Conservation (phyloP, 2,329 filamentous ascomycete genomes). For the Diaporthe helianthi region DNA sequence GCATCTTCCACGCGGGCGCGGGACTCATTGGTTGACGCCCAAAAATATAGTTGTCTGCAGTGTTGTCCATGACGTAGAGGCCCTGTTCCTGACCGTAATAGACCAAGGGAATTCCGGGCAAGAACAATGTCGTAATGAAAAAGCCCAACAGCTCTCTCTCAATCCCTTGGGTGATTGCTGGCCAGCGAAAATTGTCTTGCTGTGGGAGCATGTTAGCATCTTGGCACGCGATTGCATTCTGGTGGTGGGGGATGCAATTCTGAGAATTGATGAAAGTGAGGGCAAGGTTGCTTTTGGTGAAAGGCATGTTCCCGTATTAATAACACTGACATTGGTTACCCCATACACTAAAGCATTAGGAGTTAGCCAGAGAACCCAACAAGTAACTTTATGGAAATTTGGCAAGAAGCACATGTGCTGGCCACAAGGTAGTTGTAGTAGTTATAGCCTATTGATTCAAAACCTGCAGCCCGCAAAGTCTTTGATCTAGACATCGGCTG, state of each 20-base stretch:
- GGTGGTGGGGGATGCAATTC: background rate
- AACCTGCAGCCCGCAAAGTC: too few relatives aligned
- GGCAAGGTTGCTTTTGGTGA: conserved; percentile 44
- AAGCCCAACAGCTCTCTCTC: conserved; percentile 62
- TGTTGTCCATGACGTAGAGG: conserved; percentile 67
- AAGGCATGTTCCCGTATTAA: too few relatives aligned
- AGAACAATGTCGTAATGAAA: conserved; percentile 64
- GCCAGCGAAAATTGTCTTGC: conserved; percentile 71
- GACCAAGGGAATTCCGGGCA: conserved; percentile 66
- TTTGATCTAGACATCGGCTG: too few relatives aligned
- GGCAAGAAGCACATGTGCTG: too few relatives aligned
- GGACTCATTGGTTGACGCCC: conserved; percentile 68
- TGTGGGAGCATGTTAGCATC: background rate
- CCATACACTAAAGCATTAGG: too few relatives aligned
- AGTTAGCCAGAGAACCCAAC: too few relatives aligned
- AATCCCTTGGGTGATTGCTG: conserved; percentile 61
- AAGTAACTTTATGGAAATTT: too few relatives aligned
- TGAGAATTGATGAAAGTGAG: background rate
- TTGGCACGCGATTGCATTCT: background rate
- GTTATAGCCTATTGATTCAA: too few relatives aligned
- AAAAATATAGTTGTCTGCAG: conserved; percentile 68
- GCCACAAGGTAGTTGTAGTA: too few relatives aligned
- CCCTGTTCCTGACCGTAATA: conserved; percentile 70
- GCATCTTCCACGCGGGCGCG: conserved; percentile 66
- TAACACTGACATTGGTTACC: background rate